Percentiles rank a stretch among this genome's conserved stretches.
Conservation (phyloP, 805 yeast species). For the Sugiyamaella americana region DNA sequence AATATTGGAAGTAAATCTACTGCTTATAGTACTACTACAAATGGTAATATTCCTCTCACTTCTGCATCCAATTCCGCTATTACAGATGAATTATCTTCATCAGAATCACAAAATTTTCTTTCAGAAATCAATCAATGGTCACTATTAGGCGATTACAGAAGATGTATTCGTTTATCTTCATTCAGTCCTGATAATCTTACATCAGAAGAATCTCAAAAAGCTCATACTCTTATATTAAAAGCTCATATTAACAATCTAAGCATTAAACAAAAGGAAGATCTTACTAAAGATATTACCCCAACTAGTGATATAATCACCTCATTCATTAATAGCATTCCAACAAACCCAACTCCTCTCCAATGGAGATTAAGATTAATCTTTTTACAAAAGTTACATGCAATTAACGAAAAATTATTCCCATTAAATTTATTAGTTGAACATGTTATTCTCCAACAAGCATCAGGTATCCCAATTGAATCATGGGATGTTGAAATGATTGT, state of each 20-base stretch:
- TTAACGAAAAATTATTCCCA: constrained; percentile 23
- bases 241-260: constrained; percentile 20
- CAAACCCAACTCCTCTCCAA: constrained; percentile 20
- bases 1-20: background rate
- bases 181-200: constrained; percentile 6
- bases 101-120: constrained; percentile 4
- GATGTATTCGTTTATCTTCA: constrained; percentile 7
- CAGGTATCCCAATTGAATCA: constrained; percentile 26
- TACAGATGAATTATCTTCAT: background rate
- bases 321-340: constrained; percentile 23
- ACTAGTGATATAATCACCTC: constrained; percentile 19
- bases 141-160: constrained; percentile 14
- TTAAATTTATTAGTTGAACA: constrained; percentile 22
- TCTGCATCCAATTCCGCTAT: background rate
- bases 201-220: constrained; percentile 1
- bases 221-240: constrained; percentile 14
- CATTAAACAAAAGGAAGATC: background rate
- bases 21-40: no score
- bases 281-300: background rate
- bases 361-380: constrained; percentile 30
- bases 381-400: constrained; percentile 22
- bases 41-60: no score
- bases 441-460: constrained; percentile 26
- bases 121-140: constrained; percentile 10
- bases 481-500: constrained; percentile 28